Percentiles rank a stretch among this genome's conserved stretches.
phyloP scores from a whole-genome alignment of 2,329 filamentous ascomycete genomes.

The Exserohilum rostratum region DNA sequence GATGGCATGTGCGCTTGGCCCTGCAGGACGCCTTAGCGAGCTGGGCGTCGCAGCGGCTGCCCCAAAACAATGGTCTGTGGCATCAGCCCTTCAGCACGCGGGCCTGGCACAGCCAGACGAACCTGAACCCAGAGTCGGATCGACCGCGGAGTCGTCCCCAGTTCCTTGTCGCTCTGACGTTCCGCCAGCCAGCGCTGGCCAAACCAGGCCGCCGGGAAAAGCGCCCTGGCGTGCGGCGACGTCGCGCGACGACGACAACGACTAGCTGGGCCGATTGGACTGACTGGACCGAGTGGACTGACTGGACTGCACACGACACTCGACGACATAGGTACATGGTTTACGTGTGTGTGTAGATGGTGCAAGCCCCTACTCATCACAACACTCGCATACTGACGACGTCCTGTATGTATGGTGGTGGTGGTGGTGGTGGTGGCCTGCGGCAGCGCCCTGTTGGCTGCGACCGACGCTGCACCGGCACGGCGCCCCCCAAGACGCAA shows the following conservation, averaged over 20 bases:
- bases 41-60: constrained; percentile 30
- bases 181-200: constrained; percentile 22
- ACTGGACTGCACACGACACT: too few species aligned
- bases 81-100: constrained; percentile 25
- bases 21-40: constrained; percentile 23
- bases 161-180: constrained; percentile 29
- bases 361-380: too few species aligned
- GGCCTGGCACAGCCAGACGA: constrained; percentile 25
- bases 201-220: constrained; percentile 42
- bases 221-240: constrained; percentile 1
- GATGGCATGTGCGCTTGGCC: constrained; percentile 22
- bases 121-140: constrained; percentile 31
- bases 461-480: too few species aligned
- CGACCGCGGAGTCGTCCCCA: constrained; percentile 34
- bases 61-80: constrained; percentile 33
- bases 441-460: too few species aligned
- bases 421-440: too few species aligned
- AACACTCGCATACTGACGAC: too few species aligned
- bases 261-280: too few species aligned
- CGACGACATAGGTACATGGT: too few species aligned
- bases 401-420: too few species aligned
- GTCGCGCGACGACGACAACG: constrained; percentile 21
- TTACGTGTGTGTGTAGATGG: too few species aligned
- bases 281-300: too few species aligned
- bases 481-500: constrained; percentile 4